Evolutionary conservation across 768 basidiomycete species (phyloP), one percentile per base, ranked within the genome.

Genomic region (Sporobolomyces phaffii): DNA sequence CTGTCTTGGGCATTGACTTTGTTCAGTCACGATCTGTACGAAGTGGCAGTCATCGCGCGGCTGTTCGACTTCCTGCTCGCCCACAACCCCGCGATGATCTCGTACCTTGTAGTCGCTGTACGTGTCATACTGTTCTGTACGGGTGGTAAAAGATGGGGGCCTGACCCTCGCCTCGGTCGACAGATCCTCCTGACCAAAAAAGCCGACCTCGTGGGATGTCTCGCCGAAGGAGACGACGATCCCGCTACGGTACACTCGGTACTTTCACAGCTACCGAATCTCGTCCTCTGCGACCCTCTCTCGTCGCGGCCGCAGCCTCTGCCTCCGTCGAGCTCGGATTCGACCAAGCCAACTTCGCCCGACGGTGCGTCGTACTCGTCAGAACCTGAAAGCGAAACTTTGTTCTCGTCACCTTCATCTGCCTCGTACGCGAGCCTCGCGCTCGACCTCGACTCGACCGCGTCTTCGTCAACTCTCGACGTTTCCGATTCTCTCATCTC

Each of bases 61-160:
- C 73, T 80, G 28, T 81, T 81, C 56, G 80, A 81, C 69, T 80
- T 77, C 49, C 67, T 81, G 13, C 73, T 81, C n/a, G 73, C 78
- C 13, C 68, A 79, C 29, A 80, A 80, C 70, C 80, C 80, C 0
- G 77, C 76, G 11, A 77, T 78, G 53, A 78, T 79, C 2, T 75
- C 78, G 5, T 80, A 81, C 63, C 74, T 81, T 14, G 77, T 77
- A 40, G 78, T 78, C 13, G 77, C 79, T 11, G 80, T 79, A 57
- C 63, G 79, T n/a, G n/a, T n/a, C n/a, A n/a, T n/a, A n/a, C n/a
- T n/a, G n/a, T n/a, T n/a, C n/a, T n/a, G n/a, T n/a, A n/a, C n/a
- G n/a, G n/a, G n/a, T n/a, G n/a, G n/a, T n/a, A n/a, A n/a, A n/a
- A n/a, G n/a, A n/a, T n/a, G n/a, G n/a, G n/a, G n/a, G n/a, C n/a